Evolutionary conservation across 768 basidiomycete species (phyloP).

Genomic region (Tylopilus sp.): DNA sequence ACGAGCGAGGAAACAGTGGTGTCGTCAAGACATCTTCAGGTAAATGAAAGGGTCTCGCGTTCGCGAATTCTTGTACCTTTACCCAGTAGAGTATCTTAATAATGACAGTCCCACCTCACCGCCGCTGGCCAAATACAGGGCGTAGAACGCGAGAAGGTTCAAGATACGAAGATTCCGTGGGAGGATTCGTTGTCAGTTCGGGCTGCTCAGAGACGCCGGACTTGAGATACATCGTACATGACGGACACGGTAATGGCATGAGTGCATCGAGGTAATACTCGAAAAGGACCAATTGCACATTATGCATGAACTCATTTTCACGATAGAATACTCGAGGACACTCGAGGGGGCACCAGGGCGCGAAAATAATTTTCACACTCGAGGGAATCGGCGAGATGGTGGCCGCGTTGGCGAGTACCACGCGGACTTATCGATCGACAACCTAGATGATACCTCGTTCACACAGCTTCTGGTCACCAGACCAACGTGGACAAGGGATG

Average conservation of each 20-base stretch:
- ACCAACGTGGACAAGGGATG: not conserved
- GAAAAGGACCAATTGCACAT: not conserved
- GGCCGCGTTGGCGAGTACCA: not conserved
- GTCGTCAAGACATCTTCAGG: not conserved
- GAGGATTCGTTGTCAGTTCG: not conserved
- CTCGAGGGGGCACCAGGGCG: not conserved
- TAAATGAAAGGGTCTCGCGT: not conserved
- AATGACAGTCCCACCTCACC: not conserved
- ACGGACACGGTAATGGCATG: not conserved
- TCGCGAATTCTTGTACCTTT: constrained; percentile 1
- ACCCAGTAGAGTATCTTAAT: not conserved
- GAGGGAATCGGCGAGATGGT: not conserved
- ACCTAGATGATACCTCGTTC: not conserved
- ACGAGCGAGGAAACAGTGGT: not conserved
- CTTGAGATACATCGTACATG: not conserved
- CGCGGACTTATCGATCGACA: constrained; percentile 1
- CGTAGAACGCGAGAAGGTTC: not conserved
- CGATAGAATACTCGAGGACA: not conserved
- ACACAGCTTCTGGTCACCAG: not conserved
- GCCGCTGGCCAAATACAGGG: constrained; percentile 3
- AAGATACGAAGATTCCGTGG: not conserved
- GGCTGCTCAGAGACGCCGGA: not conserved
- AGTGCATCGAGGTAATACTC: too few relatives aligned
- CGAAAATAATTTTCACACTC: not conserved
- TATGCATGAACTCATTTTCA: not conserved